Evolutionary conservation across 192 early-diverging fungal genomes (phyloP).

Genomic region (Spizellomyces punctatus): DNA sequence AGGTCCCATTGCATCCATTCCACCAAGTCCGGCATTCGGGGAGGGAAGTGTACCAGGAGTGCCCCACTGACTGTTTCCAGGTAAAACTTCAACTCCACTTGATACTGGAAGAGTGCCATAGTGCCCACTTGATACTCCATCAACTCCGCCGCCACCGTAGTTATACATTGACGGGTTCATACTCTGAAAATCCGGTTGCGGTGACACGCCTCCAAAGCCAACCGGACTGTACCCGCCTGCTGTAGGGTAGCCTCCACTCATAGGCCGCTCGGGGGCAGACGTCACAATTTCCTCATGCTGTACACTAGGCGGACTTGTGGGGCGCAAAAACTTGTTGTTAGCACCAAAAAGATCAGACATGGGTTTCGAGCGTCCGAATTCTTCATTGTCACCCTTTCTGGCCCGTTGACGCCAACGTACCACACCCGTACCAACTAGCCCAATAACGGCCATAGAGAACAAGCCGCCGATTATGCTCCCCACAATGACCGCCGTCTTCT

Average conservation of each 20-base stretch:
- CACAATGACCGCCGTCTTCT: conserved; percentile 15
- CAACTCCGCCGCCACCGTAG: too few species aligned
- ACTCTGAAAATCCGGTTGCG: too few species aligned
- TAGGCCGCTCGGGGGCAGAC: too few species aligned
- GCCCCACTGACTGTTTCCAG: not conserved
- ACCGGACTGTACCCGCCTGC: too few species aligned
- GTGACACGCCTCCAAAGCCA: too few species aligned
- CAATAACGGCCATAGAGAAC: conserved; percentile 11
- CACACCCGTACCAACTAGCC: conserved; percentile 5
- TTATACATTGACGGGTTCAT: too few species aligned
- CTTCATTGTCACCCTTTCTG: conserved; percentile 4
- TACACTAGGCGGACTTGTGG: not conserved
- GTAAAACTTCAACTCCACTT: too few species aligned
- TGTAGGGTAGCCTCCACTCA: too few species aligned
- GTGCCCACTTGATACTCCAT: too few species aligned
- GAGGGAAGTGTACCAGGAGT: not conserved
- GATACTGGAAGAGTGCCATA: too few species aligned
- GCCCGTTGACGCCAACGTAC: conserved; percentile 16
- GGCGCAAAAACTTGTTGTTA: conserved; percentile 5
- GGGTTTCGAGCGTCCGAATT: conserved; percentile 6
- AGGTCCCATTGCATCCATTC: not conserved
- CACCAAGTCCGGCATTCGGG: not conserved
- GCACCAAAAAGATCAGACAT: conserved; percentile 23
- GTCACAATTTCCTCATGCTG: conserved; percentile 12
- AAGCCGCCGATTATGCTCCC: conserved; percentile 24